A percentile compares a stretch with the other conserved stretches of the same genome.
Evolutionary conservation across 1,284 basidiomycete genomes (phyloP).

Genomic region (Chalciporus piperatoides): DNA sequence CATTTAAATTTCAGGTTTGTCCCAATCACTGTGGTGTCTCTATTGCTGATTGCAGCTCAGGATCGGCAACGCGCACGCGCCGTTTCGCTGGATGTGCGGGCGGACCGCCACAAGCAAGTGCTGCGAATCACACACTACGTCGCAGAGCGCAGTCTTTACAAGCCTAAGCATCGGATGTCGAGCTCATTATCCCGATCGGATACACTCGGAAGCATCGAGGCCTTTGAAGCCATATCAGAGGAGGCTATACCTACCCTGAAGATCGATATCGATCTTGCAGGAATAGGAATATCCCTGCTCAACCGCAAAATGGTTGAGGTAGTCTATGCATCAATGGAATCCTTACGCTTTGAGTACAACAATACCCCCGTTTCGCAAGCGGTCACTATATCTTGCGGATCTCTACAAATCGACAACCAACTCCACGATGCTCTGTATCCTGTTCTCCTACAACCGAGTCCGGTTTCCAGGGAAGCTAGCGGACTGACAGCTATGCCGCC

Average conservation of each 20-base stretch:
- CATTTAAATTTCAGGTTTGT: constrained; percentile 79
- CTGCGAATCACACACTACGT: constrained; percentile 87
- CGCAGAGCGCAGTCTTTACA: constrained; percentile 86
- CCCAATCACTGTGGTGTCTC: constrained; percentile 21
- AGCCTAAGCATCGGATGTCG: constrained; percentile 62
- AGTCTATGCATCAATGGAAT: constrained; percentile 81
- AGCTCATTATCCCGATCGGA: constrained; percentile 57
- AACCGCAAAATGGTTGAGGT: constrained; percentile 90
- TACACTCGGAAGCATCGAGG: constrained; percentile 67
- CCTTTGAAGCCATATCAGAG: constrained; percentile 88
- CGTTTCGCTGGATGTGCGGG: constrained; percentile 91
- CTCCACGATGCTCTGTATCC: constrained; percentile 96
- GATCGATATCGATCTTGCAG: constrained; percentile 79
- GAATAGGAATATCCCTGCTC: constrained; percentile 91
- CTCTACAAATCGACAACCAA: constrained; percentile 96
- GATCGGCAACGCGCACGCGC: constrained; percentile 52
- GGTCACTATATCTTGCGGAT: constrained; percentile 81
- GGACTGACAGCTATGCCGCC: constrained; percentile 78
- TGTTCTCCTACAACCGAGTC: constrained; percentile 94
- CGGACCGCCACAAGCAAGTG: constrained; percentile 85
- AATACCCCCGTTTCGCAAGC: constrained; percentile 82
- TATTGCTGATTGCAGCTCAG: constrained; percentile 32
- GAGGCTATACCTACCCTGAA: constrained; percentile 67
- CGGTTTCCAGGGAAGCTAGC: constrained; percentile 80
- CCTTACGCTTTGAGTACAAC: constrained; percentile 83